phyloP scores from a whole-genome alignment of 2,329 filamentous ascomycete species.

The Penicillium rolfsii region DNA sequence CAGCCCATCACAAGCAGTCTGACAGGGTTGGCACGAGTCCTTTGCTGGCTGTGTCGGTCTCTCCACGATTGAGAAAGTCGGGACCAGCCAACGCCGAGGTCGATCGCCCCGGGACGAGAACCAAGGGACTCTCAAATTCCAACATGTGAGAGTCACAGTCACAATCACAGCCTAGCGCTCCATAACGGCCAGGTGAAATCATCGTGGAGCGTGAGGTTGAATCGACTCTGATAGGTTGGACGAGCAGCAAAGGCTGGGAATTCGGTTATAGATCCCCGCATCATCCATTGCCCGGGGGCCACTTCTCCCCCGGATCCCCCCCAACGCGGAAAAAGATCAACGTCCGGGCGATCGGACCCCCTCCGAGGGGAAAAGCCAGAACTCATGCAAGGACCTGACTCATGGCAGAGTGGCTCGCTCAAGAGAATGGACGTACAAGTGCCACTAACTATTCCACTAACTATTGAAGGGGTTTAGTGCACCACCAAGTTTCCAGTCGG shows the following conservation, averaged over 20 bases:
- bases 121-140: background rate
- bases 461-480: background rate
- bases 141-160: conserved; percentile 15
- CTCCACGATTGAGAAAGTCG: conserved; percentile 8
- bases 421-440: background rate
- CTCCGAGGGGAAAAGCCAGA: background rate
- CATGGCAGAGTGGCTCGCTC: background rate
- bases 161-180: background rate
- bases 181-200: background rate
- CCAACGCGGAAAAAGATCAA: conserved; percentile 11
- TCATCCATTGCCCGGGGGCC: background rate
- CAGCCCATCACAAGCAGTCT: conserved; percentile 11
- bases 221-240: background rate
- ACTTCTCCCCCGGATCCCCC: conserved; percentile 11
- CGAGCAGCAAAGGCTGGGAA: background rate
- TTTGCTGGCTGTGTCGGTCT: background rate
- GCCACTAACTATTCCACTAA: background rate
- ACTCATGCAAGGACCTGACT: background rate
- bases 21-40: conserved; percentile 18
- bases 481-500: background rate
- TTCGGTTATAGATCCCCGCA: conserved; percentile 14
- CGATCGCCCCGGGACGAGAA: conserved; percentile 9
- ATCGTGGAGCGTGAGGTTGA: background rate
- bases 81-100: conserved; percentile 15
- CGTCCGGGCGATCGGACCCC: conserved; percentile 14